Evolutionary conservation across 2,329 filamentous ascomycete species (phyloP).

Genomic region (Colletotrichum trifolii): DNA sequence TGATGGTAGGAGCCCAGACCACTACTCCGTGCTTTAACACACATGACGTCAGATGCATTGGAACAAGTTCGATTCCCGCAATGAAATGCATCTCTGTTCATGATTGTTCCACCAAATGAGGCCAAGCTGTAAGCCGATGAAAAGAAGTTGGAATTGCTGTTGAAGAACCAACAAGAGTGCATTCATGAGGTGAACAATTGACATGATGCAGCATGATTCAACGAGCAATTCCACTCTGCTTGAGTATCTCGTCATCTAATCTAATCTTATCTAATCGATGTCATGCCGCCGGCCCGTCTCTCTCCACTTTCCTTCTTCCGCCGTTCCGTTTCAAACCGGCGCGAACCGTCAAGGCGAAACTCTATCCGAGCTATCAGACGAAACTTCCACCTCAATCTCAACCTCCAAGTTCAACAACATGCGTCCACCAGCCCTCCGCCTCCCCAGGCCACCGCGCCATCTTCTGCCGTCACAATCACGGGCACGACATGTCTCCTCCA

Average conservation of each 20-base stretch:
- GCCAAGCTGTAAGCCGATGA: no score
- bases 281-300: slow-evolving; percentile 13
- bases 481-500: slow-evolving; percentile 27
- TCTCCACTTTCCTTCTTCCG: neutral
- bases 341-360: slow-evolving; percentile 22
- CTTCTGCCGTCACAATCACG: neutral
- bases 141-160: no score
- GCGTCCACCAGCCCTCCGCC: neutral
- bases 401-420: neutral
- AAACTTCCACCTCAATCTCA: slow-evolving; percentile 5
- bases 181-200: no score
- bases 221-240: no score
- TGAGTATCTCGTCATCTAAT: neutral
- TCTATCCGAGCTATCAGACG: slow-evolving; percentile 19
- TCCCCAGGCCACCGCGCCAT: neutral
- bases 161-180: no score
- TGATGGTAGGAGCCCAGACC: no score
- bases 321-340: slow-evolving; percentile 8
- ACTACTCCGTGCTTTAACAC: no score
- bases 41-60: no score
- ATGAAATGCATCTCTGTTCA: no score
- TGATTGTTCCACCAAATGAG: no score
- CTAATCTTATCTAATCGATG: slow-evolving; percentile 18
- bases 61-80: no score
- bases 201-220: no score